phyloP scores from a whole-genome alignment of 225 moss, liverwort and hornwort genomes.

The Asterella californica region DNA sequence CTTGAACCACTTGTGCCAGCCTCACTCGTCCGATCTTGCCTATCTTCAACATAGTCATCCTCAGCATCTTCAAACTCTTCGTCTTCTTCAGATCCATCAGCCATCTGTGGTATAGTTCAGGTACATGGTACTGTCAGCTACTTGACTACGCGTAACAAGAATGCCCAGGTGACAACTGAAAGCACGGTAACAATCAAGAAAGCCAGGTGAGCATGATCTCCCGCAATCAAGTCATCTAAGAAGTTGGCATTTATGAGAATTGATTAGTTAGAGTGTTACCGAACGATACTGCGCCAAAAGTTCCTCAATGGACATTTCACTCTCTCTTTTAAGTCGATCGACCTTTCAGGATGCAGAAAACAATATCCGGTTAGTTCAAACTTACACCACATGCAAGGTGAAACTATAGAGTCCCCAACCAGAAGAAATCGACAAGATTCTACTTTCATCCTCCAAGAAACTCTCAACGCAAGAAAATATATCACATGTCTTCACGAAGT shows the following conservation, averaged over 20 bases:
- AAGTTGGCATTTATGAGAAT: not conserved
- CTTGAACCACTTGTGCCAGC: conserved; percentile 85
- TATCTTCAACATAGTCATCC: conserved; percentile 53
- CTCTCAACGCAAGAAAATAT: not conserved
- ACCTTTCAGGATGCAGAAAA: conserved; percentile 33
- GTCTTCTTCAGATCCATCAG: conserved; percentile 24
- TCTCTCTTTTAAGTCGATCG: conserved; percentile 64
- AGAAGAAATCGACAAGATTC: too few relatives aligned
- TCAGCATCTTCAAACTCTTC: conserved; percentile 20
- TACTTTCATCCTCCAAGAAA: not conserved
- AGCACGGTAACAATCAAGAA: too few relatives aligned
- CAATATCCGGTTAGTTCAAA: not conserved
- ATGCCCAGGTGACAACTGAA: not conserved
- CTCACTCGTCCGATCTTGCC: conserved; percentile 90
- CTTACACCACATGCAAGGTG: not conserved
- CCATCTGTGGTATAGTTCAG: conserved; percentile 29
- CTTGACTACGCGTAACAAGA: not conserved
- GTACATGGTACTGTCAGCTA: not conserved
- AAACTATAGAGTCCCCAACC: not conserved
- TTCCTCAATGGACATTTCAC: conserved; percentile 79
- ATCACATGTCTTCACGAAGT: not conserved
- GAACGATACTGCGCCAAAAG: conserved; percentile 75
- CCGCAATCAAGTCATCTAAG: not conserved
- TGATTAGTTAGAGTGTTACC: conserved; percentile 34
- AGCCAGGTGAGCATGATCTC: too few relatives aligned